phyloP scores from a whole-genome alignment of 169 alveolate species.

The Eimeria zaria region DNA sequence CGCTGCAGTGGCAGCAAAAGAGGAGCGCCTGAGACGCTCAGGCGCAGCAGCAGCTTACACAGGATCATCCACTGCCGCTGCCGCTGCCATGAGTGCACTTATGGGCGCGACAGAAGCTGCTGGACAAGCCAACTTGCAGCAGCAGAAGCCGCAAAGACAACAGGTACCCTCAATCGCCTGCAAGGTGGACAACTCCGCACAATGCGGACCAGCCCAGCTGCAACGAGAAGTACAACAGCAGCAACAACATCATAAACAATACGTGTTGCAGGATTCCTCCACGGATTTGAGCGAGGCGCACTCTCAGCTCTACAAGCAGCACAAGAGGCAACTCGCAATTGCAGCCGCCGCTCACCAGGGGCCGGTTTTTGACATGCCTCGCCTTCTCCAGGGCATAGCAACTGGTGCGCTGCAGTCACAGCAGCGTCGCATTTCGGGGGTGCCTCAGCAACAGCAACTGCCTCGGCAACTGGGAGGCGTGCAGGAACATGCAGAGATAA shows the following conservation, averaged over 20 bases:
- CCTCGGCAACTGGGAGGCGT: slow-evolving; percentile 56
- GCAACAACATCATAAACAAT: slow-evolving; percentile 31
- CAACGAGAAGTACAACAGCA: slow-evolving; percentile 23
- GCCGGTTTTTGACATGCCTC: slow-evolving; percentile 56
- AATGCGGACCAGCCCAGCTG: not conserved
- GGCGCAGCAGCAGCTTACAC: slow-evolving; percentile 9
- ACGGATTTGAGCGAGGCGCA: not conserved
- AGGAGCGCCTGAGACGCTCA: not conserved
- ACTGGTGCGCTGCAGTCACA: slow-evolving; percentile 19
- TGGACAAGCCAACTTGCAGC: not conserved
- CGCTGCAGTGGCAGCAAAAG: not conserved
- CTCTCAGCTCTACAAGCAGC: slow-evolving; percentile 8
- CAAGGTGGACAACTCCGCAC: not conserved
- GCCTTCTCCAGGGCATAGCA: slow-evolving; percentile 45
- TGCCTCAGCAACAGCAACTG: slow-evolving; percentile 18
- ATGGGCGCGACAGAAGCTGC: not conserved
- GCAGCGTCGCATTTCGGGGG: slow-evolving; percentile 3
- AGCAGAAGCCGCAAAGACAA: not conserved
- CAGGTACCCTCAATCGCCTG: not conserved
- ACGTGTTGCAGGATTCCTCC: not conserved
- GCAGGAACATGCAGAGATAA: slow-evolving; percentile 46
- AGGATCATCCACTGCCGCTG: slow-evolving; percentile 21
- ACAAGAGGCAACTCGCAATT: slow-evolving; percentile 31
- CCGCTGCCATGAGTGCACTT: slow-evolving; percentile 6
- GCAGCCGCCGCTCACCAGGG: slow-evolving; percentile 66